These are phyloP conservation scores for Aureobasidium sp. DNA, from an alignment of 2,329 filamentous ascomycete genomes.

Conservation along the genomic window DNA sequence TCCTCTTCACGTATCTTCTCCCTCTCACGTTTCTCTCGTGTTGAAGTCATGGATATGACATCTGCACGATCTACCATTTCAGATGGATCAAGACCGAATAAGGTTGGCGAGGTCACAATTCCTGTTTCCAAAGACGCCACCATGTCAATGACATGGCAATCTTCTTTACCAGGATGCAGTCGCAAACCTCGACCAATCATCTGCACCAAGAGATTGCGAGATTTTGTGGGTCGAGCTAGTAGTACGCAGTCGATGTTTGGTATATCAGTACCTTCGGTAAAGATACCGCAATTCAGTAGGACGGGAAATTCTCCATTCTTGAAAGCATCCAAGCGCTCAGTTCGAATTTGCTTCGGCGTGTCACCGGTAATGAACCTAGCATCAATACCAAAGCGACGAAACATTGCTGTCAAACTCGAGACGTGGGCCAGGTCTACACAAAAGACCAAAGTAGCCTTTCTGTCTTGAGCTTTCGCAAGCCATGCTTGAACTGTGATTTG, in stretches of 20 bases:
- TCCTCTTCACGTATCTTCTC: constrained; percentile 32
- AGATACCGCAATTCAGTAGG: constrained; percentile 88
- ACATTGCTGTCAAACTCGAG: constrained; percentile 61
- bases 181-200: constrained; percentile 97
- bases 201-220: constrained; percentile 86
- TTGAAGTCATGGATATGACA: constrained; percentile 50
- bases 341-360: constrained; percentile 61
- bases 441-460: constrained; percentile 85
- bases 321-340: constrained; percentile 66
- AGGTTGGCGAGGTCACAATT: constrained; percentile 79
- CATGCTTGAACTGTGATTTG: constrained; percentile 79
- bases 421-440: constrained; percentile 89
- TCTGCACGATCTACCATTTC: constrained; percentile 64
- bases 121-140: constrained; percentile 77
- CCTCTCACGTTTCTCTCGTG: constrained; percentile 42
- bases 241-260: constrained; percentile 94
- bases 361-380: constrained; percentile 80
- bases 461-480: constrained; percentile 62
- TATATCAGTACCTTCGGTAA: constrained; percentile 95
- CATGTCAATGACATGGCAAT: constrained; percentile 96
- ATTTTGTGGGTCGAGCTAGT: constrained; percentile 78
- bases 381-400: constrained; percentile 69
- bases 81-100: constrained; percentile 83
- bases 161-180: constrained; percentile 65
- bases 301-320: constrained; percentile 70